Conservation (phyloP, 2,329 filamentous ascomycete species). For the Dactylonectria macrodidyma region DNA sequence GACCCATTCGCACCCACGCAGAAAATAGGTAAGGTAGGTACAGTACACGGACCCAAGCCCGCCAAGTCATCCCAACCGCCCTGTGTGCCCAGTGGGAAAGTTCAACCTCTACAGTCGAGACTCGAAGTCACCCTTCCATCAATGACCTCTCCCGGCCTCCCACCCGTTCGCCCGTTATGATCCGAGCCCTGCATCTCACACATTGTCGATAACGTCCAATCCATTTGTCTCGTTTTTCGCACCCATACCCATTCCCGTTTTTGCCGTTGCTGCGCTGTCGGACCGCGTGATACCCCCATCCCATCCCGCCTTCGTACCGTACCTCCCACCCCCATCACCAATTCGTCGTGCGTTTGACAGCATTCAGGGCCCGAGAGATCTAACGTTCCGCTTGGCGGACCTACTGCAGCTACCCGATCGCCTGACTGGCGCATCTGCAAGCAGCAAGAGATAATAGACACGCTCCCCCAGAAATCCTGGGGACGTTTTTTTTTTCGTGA, state of each 20-base stretch:
- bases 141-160: constrained; percentile 51
- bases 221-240: constrained; percentile 32
- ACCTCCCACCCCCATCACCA: constrained; percentile 26
- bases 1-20: constrained; percentile 13
- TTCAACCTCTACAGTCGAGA: no score
- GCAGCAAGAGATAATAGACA: constrained; percentile 52
- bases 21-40: constrained; percentile 4
- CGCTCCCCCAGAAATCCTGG: constrained; percentile 43
- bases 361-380: constrained; percentile 41
- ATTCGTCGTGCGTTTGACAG: constrained; percentile 35
- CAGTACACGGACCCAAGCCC: constrained; percentile 8
- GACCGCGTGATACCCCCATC: constrained; percentile 46
- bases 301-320: constrained; percentile 32
- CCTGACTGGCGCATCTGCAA: constrained; percentile 53
- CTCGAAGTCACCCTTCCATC: constrained; percentile 31
- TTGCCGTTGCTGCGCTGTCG: constrained; percentile 43
- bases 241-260: constrained; percentile 40
- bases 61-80: constrained; percentile 16
- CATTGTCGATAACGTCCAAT: constrained; percentile 42
- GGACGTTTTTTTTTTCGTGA: constrained; percentile 39
- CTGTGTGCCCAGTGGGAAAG: constrained; percentile 6
- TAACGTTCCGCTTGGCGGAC: constrained; percentile 45
- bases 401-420: constrained; percentile 53
- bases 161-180: constrained; percentile 52
- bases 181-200: constrained; percentile 51